Base-by-base conservation (phyloP, 768 basidiomycete genomes). In the Russula sp. region DNA sequence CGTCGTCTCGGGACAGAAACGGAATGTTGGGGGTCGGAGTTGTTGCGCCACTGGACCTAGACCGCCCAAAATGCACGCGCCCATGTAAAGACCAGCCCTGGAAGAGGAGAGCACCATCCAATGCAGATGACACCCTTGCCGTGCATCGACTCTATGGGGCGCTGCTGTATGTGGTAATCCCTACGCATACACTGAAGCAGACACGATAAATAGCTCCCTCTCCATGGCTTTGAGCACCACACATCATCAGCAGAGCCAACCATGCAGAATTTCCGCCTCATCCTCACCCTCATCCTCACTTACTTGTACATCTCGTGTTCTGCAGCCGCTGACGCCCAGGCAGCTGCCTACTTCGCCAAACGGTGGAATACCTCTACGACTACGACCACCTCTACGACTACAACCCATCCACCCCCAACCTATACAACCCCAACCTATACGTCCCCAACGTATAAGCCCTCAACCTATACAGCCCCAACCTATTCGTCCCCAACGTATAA, bases 181-280 rank as follows among this genome's bases (percentile, higher is more conserved):
- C 49, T 31, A 14, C 27, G 18, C 22, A 27, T 31, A 7, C 22
- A 40, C 14, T 16, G 31, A 13, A n/a, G n/a, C 3, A 39, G 10
- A 51, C 13, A n/a, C 6, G 31, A 59, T 59, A 59, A 59, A 59
- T 59, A 59, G 32, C 50, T 32, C 3, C 31, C n/a, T 8, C 32
- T 18, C n/a, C 32, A 31, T 13, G 11, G 6, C 39, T 11, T 42
- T 14, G 18, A 14, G 3, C 11, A 18, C 14, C 13, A n/a, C 39
- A 14, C 16, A 11, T 35, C 14, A 7, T 13, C n/a, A 60, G 22
- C 8, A 20, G 27, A 22, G 44, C 18, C 37, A 39, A 20, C n/a
- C 6, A 53, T 45, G 42, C 9, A 20, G 55, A 11, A n/a, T 7
- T 11, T 52, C 37, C 42, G 32, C 18, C 16, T 53, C 32, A 37